Evolutionary conservation across 495 filamentous ascomycete species (phyloP), one percentile per base, ranked within the genome.

Genomic region (Acidomyces sp.): DNA sequence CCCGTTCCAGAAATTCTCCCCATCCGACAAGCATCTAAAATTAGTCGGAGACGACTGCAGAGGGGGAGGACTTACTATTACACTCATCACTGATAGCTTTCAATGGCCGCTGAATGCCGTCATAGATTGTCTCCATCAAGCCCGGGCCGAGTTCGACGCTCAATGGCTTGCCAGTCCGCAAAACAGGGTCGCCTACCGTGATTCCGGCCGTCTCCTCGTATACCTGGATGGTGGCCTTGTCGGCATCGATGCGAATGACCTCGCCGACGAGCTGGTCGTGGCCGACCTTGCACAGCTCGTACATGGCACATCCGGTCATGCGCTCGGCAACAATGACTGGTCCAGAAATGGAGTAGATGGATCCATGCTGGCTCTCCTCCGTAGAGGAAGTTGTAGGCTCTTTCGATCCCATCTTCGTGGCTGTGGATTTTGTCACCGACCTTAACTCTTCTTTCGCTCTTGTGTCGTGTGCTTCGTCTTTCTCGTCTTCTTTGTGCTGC

Each of bases 141-240:
- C 92, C 90, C 48, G 90, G 90, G 20, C 90, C 90, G 39, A 96
- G 77, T 63, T 99, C 92, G 58, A 99, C 90, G 34, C 87, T 92
- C 3, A 99, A 70, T 42, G 90, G 92, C 70, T 94, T 94, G 55
- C 85, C 83, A 12, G 90, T 93, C 48, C 86, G 74, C 23, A 67
- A 41, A 39, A 97, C 92, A 32, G 90, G 90, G 56, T 97, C 90
- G 53, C 92, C 90, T 54, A 97, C 88, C 34, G 79, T 93, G 49
- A 97, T 77, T 62, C 90, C 90, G 67, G 85, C 92, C 87, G 90
- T 97, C 65, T 97, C 90, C 55, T 97, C 90, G 65, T 97, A 97
- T 44, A 97, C 90, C 66, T 97, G 92, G 46, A 97, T 88, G 5
- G 86, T 95, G 45, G 84, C 85, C 64, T 86, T 92, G 59, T 96